Conservation (phyloP, 495 filamentous ascomycete species). For the Aspergillus kassunensis region DNA sequence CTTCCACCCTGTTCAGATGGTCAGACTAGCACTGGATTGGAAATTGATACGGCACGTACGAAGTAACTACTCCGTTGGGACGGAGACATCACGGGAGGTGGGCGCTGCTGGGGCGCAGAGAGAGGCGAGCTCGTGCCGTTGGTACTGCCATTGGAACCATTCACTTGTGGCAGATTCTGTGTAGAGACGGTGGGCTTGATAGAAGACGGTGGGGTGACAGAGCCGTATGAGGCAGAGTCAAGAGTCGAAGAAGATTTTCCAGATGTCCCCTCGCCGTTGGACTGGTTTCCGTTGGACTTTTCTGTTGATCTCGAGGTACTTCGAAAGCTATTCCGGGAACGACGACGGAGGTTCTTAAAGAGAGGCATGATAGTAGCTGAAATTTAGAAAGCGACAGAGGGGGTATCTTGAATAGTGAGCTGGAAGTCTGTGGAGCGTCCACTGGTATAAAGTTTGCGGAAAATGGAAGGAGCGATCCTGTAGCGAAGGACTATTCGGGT, state of each 20-base stretch:
- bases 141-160: slow-evolving; percentile 35
- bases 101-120: slow-evolving; percentile 40
- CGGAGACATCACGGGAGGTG: slow-evolving; percentile 35
- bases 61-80: slow-evolving; percentile 50
- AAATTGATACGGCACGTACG: slow-evolving; percentile 28
- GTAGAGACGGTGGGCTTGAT: slow-evolving; percentile 52
- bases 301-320: slow-evolving; percentile 47
- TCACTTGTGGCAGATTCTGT: slow-evolving; percentile 51
- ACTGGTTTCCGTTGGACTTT: slow-evolving; percentile 39
- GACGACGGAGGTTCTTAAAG: slow-evolving; percentile 72
- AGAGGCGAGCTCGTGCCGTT: slow-evolving; percentile 36
- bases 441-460: no score
- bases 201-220: slow-evolving; percentile 57
- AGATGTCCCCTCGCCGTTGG: slow-evolving; percentile 46
- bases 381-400: background rate
- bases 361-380: slow-evolving; percentile 51
- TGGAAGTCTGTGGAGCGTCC: no score
- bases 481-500: background rate
- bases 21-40: slow-evolving; percentile 1
- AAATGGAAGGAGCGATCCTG: slow-evolving; percentile 11
- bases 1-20: slow-evolving; percentile 30
- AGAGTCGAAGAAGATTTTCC: slow-evolving; percentile 63
- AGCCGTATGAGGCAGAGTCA: slow-evolving; percentile 52
- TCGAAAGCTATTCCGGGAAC: slow-evolving; percentile 61
- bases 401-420: background rate